These are phyloP conservation scores for Cercophora newfieldiana DNA, from an alignment of 495 filamentous ascomycete species.

Conservation along the genomic window DNA sequence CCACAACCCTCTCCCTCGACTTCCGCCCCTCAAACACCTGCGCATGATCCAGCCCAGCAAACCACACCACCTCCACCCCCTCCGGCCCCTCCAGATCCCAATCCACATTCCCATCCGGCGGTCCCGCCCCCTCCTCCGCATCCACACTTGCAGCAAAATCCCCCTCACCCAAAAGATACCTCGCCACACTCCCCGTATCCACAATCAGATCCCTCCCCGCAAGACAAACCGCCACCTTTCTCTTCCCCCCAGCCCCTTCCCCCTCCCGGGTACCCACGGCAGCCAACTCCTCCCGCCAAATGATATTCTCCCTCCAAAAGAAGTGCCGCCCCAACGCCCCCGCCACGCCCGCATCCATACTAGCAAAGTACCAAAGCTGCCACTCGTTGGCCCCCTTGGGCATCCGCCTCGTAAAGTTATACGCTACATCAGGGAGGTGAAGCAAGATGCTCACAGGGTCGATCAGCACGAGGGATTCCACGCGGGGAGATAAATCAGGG, in stretches of 20 bases:
- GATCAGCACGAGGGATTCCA: slow-evolving; percentile 55
- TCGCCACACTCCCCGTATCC: slow-evolving; percentile 55
- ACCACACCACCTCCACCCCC: slow-evolving; percentile 64
- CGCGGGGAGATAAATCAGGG: slow-evolving; percentile 37
- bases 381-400: slow-evolving; percentile 61
- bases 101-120: slow-evolving; percentile 9
- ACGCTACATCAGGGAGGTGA: slow-evolving; percentile 68
- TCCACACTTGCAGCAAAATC: slow-evolving; percentile 29
- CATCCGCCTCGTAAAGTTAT: slow-evolving; percentile 62
- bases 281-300: slow-evolving; percentile 64
- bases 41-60: slow-evolving; percentile 62
- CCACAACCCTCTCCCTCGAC: slow-evolving; percentile 44
- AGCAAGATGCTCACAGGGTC: slow-evolving; percentile 67
- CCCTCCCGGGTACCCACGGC: neutral
- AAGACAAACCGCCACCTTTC: slow-evolving; percentile 56
- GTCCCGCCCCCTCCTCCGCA: slow-evolving; percentile 9
- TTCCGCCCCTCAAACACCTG: slow-evolving; percentile 60
- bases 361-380: slow-evolving; percentile 67
- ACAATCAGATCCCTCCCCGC: slow-evolving; percentile 65
- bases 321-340: slow-evolving; percentile 61
- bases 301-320: slow-evolving; percentile 67
- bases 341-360: slow-evolving; percentile 62
- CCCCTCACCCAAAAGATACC: slow-evolving; percentile 51
- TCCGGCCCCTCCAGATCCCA: slow-evolving; percentile 40
- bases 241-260: slow-evolving; percentile 27